Conservation (phyloP, 2,329 filamentous ascomycete genomes). For the Didymella sp. region DNA sequence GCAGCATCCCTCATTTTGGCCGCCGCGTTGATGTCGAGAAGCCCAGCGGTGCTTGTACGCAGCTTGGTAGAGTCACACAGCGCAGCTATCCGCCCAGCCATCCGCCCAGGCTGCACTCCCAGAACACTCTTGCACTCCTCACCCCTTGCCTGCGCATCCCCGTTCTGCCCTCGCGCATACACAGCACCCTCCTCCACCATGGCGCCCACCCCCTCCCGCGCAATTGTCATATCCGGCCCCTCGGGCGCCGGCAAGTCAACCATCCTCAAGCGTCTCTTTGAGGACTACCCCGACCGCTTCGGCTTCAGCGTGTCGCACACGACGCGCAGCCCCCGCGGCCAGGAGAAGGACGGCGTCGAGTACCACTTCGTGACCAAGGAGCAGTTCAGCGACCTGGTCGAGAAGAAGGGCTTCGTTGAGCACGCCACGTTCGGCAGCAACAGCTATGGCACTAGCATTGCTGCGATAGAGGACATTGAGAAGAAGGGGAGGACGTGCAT, state of each 20-base stretch:
- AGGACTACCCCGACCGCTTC: slow-evolving; percentile 70
- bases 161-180: background rate
- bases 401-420: slow-evolving; percentile 77
- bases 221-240: slow-evolving; percentile 78
- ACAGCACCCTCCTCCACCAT: slow-evolving; percentile 18
- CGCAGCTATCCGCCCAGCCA: slow-evolving; percentile 2
- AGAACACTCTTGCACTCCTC: no score
- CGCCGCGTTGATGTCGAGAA: slow-evolving; percentile 36
- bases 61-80: slow-evolving; percentile 14
- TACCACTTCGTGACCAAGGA: slow-evolving; percentile 73
- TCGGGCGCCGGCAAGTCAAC: slow-evolving; percentile 84
- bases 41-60: slow-evolving; percentile 18
- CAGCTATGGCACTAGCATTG: slow-evolving; percentile 82
- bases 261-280: slow-evolving; percentile 74
- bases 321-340: slow-evolving; percentile 76
- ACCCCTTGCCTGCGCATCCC: background rate
- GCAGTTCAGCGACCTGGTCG: slow-evolving; percentile 61
- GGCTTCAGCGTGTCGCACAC: slow-evolving; percentile 72
- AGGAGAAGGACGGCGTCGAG: slow-evolving; percentile 77
- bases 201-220: slow-evolving; percentile 28
- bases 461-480: slow-evolving; percentile 77
- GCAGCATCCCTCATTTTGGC: slow-evolving; percentile 19
- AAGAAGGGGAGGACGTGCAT: slow-evolving; percentile 77
- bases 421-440: slow-evolving; percentile 86
- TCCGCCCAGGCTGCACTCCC: no score